Conservation (phyloP, 345 rosid species). For the Moricandia arvensis region DNA sequence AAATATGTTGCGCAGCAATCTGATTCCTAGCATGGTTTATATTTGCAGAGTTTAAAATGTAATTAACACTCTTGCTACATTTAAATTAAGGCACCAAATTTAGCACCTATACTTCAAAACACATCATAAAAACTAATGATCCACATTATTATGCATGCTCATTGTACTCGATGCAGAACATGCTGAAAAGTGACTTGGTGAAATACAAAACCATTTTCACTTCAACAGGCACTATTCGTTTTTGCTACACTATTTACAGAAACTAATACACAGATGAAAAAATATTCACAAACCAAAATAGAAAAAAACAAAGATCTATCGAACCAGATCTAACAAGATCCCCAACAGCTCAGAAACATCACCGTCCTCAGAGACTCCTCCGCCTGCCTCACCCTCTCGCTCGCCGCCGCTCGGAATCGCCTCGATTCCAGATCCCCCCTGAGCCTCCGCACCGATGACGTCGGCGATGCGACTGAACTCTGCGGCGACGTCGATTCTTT, state of each 20-base stretch:
- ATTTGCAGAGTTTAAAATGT: no score
- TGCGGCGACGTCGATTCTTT: slow-evolving; percentile 41
- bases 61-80: no score
- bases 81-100: no score
- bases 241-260: background rate
- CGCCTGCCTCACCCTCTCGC: slow-evolving; percentile 50
- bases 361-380: slow-evolving; percentile 81
- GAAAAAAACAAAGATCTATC: background rate
- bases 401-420: slow-evolving; percentile 33
- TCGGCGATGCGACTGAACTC: slow-evolving; percentile 9
- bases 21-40: no score
- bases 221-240: background rate
- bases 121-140: no score
- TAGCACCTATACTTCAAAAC: no score
- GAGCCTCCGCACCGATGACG: slow-evolving; percentile 47
- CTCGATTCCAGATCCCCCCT: slow-evolving; percentile 47
- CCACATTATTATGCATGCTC: no score
- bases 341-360: slow-evolving; percentile 92
- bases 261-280: background rate
- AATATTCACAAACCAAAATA: slow-evolving; percentile 1
- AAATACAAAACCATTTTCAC: no score
- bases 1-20: no score
- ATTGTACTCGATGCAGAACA: no score
- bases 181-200: no score
- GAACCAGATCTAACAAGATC: slow-evolving; percentile 43